Evolutionary conservation across 1,284 basidiomycete genomes (phyloP).

Genomic region (Ganoderma multipileum): DNA sequence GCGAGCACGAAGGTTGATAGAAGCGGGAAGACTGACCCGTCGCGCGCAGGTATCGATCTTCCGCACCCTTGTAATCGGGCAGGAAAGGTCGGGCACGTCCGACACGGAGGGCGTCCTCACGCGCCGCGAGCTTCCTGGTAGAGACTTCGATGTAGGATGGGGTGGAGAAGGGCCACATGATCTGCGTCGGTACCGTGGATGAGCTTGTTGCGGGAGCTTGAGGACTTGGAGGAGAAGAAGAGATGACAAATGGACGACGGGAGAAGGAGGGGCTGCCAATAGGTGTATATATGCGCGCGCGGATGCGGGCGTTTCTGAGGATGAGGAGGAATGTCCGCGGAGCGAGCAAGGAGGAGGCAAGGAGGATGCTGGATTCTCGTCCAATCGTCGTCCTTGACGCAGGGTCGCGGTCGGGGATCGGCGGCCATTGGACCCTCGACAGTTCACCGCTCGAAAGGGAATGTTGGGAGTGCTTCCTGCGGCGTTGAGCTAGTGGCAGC

Average conservation of each 20-base stretch:
- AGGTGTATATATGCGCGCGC: constrained; percentile 17
- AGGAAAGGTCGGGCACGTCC: constrained; percentile 29
- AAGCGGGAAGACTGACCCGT: constrained; percentile 32
- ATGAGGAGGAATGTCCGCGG: constrained; percentile 26
- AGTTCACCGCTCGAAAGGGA: not conserved
- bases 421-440: constrained; percentile 6
- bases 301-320: not conserved
- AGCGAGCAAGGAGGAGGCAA: constrained; percentile 16
- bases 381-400: not conserved
- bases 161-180: constrained; percentile 52
- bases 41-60: constrained; percentile 34
- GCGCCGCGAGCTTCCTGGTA: constrained; percentile 43
- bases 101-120: constrained; percentile 39
- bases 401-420: constrained; percentile 17
- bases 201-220: not conserved
- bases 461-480: constrained; percentile 5
- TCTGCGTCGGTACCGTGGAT: not conserved
- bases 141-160: constrained; percentile 41
- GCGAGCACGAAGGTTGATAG: constrained; percentile 11
- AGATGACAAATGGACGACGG: constrained; percentile 40
- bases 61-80: constrained; percentile 19
- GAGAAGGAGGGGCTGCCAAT: not conserved
- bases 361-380: not conserved
- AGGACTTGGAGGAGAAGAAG: constrained; percentile 29
- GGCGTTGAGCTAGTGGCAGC: constrained; percentile 6